Conservation (phyloP, 345 rosid genomes). For the Sonneratia caseolaris region DNA sequence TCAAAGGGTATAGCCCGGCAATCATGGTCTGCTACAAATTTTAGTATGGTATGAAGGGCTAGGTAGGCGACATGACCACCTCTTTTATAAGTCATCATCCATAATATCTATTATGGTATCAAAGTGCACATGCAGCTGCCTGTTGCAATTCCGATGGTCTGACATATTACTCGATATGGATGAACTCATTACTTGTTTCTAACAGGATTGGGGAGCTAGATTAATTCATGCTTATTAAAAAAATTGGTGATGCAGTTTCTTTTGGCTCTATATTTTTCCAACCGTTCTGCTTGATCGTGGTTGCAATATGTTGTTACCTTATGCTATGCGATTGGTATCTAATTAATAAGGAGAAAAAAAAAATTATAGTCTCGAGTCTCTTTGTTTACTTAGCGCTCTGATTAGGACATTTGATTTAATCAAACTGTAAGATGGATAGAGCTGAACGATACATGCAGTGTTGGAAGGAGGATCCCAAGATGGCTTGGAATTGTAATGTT, state of each 20-base stretch:
- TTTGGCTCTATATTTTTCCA: not conserved
- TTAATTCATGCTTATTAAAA: not conserved
- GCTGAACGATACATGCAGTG: not conserved
- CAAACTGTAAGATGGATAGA: not conserved
- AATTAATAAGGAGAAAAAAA: not conserved
- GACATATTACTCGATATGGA: too few relatives aligned
- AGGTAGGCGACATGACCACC: too few relatives aligned
- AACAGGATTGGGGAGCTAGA: not conserved
- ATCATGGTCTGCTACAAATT: too few relatives aligned
- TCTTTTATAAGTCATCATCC: too few relatives aligned
- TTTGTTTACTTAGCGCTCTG: not conserved
- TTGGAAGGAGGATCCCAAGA: not conserved
- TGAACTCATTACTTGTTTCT: too few relatives aligned
- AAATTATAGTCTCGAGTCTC: not conserved
- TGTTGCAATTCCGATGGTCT: too few relatives aligned
- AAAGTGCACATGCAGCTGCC: too few relatives aligned
- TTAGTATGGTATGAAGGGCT: too few relatives aligned
- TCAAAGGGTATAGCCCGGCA: too few relatives aligned
- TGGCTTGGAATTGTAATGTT: too few relatives aligned
- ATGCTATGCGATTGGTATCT: not conserved
- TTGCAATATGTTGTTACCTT: not conserved
- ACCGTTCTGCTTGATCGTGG: not conserved
- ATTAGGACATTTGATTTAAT: not conserved
- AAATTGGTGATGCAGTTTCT: not conserved
- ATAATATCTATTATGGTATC: too few relatives aligned